phyloP scores from a whole-genome alignment of 176 grass and related monocot species.

The Oryza brachyantha region DNA sequence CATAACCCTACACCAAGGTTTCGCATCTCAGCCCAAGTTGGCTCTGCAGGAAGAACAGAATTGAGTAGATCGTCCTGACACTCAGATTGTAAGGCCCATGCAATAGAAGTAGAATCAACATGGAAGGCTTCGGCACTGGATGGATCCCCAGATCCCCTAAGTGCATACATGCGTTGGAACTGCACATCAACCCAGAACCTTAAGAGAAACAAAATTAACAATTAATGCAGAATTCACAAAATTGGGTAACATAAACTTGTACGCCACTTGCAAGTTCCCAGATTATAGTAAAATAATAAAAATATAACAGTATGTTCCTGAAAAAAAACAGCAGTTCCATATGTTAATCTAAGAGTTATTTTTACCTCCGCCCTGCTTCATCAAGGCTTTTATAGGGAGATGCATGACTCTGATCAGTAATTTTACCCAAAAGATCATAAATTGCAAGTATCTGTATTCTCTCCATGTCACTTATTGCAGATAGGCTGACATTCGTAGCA shows the following conservation, averaged over 20 bases:
- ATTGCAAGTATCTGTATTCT: constrained; percentile 78
- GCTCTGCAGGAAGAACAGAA: constrained; percentile 71
- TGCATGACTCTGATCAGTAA: constrained; percentile 61
- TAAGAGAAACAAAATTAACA: constrained; percentile 51
- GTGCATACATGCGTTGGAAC: constrained; percentile 56
- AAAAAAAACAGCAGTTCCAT: constrained; percentile 2
- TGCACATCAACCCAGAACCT: constrained; percentile 96
- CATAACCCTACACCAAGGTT: constrained; percentile 81
- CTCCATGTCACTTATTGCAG: constrained; percentile 44
- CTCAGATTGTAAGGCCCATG: constrained; percentile 91
- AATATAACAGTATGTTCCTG: constrained; percentile 9
- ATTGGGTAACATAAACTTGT: constrained; percentile 3
- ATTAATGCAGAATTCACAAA: constrained; percentile 27
- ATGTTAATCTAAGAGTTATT: constrained; percentile 15
- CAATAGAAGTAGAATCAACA: constrained; percentile 68
- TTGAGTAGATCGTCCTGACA: constrained; percentile 98
- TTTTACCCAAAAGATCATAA: constrained; percentile 81
- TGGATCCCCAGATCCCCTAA: constrained; percentile 38
- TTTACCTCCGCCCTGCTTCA: constrained; percentile 81
- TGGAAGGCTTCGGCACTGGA: constrained; percentile 37
- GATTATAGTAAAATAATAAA: constrained; percentile 13
- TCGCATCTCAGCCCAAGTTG: constrained; percentile 82
- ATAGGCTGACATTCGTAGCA: constrained; percentile 45
- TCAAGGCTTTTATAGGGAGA: constrained; percentile 89
- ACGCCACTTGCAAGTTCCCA: constrained; percentile 16